These are phyloP conservation scores for Bipolaris sorokiniana DNA, from an alignment of 2,329 filamentous ascomycete species.

Conservation along the genomic window DNA sequence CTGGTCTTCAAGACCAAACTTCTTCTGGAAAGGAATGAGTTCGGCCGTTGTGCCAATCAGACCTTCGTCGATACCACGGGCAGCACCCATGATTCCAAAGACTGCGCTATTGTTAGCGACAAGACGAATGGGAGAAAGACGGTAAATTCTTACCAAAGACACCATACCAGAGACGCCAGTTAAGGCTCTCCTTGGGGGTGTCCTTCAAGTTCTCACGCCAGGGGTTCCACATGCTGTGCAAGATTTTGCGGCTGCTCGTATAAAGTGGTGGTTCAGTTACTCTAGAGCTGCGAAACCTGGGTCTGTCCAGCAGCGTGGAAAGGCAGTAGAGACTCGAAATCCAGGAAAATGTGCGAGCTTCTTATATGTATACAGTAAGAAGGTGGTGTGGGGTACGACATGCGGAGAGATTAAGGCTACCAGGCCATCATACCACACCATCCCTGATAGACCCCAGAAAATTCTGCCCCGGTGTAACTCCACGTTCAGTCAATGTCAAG, in stretches of 20 bases:
- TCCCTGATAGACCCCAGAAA: conserved; percentile 9
- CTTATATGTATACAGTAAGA: conserved; percentile 9
- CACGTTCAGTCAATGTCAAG: conserved; percentile 6
- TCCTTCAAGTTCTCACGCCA: conserved; percentile 59
- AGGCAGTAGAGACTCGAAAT: not conserved
- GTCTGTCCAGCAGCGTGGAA: conserved; percentile 7
- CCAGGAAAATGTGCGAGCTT: not conserved
- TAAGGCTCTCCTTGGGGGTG: conserved; percentile 73
- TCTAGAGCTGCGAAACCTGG: conserved; percentile 6
- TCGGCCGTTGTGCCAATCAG: conserved; percentile 71
- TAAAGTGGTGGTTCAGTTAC: not conserved
- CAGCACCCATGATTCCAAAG: conserved; percentile 77
- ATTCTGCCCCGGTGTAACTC: conserved; percentile 2
- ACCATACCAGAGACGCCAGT: conserved; percentile 80
- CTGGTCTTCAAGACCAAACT: conserved; percentile 47
- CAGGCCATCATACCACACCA: not conserved
- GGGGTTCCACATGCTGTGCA: conserved; percentile 43
- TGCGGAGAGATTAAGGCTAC: conserved; percentile 6
- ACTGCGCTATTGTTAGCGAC: conserved; percentile 30
- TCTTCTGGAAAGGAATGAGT: conserved; percentile 43
- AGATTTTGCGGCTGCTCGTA: not conserved
- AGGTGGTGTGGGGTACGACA: conserved; percentile 10
- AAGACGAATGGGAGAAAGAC: not conserved
- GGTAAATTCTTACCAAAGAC: conserved; percentile 57
- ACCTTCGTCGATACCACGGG: conserved; percentile 80